phyloP scores from a whole-genome alignment of 768 basidiomycete species.

The Chalciporus sphaerocephalus region DNA sequence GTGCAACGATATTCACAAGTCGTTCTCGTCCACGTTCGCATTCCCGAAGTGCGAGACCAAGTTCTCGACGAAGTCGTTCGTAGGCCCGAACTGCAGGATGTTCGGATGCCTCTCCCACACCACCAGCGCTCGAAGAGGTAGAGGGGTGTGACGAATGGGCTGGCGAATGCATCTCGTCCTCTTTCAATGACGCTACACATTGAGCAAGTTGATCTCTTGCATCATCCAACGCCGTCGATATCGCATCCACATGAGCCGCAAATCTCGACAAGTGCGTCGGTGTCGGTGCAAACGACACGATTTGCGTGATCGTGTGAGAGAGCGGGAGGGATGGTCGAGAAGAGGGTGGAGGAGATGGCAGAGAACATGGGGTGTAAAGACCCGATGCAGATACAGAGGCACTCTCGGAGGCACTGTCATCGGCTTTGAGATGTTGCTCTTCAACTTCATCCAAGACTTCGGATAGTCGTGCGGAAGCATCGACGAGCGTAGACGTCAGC shows the following conservation, averaged over 20 bases:
- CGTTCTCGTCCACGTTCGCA: conserved; percentile 75
- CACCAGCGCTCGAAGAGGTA: conserved; percentile 14
- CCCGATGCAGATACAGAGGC: conserved; percentile 1
- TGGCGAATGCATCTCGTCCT: conserved; percentile 25
- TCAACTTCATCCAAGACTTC: conserved; percentile 63
- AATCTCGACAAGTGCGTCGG: conserved; percentile 67
- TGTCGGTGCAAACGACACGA: conserved; percentile 64
- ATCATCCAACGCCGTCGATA: conserved; percentile 64
- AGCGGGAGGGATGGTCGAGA: conserved; percentile 13
- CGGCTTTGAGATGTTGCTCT: conserved; percentile 41
- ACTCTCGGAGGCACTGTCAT: conserved; percentile 40
- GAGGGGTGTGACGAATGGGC: conserved; percentile 21
- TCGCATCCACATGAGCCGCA: conserved; percentile 67
- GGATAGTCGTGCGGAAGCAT: conserved; percentile 56
- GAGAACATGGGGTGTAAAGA: conserved; percentile 13
- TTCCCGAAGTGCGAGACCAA: conserved; percentile 74
- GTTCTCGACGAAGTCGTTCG: conserved; percentile 68
- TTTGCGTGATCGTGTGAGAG: conserved; percentile 10
- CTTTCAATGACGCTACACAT: conserved; percentile 56
- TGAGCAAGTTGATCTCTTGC: conserved; percentile 63
- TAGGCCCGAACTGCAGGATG: conserved; percentile 63
- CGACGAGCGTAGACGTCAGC: conserved; percentile 61
- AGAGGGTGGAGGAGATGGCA: conserved; percentile 15
- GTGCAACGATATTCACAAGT: conserved; percentile 54
- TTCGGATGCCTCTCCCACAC: conserved; percentile 22